A percentile compares a stretch with the other conserved stretches of the same genome.
These are phyloP conservation scores for Penicillium canescens DNA, from an alignment of 495 filamentous ascomycete species.

Conservation along the genomic window DNA sequence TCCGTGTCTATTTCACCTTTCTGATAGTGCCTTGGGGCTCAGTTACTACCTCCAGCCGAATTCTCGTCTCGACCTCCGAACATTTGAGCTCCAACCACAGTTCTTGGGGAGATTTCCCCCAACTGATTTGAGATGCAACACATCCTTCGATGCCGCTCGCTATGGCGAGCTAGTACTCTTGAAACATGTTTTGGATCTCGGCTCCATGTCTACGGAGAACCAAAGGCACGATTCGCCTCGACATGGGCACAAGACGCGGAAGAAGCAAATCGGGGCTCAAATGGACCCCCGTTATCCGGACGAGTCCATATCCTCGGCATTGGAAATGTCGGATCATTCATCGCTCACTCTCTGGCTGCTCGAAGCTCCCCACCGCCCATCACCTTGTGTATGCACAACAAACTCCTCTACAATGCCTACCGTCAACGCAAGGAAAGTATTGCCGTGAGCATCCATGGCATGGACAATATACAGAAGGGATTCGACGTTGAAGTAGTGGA, in stretches of 20 bases:
- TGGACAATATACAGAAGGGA: constrained; percentile 42
- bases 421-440: constrained; percentile 30
- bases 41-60: neutral
- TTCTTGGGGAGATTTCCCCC: constrained; percentile 11
- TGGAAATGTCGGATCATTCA: constrained; percentile 59
- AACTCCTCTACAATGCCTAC: constrained; percentile 28
- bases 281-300: constrained; percentile 32
- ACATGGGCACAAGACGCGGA: constrained; percentile 36
- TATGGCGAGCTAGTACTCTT: constrained; percentile 34
- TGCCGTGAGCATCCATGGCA: constrained; percentile 33
- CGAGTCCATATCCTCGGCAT: constrained; percentile 61
- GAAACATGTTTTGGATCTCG: constrained; percentile 18
- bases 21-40: too few species aligned
- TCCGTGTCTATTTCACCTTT: too few species aligned
- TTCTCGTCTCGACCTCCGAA: neutral
- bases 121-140: constrained; percentile 36
- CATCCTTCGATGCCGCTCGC: constrained; percentile 36
- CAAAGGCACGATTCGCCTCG: constrained; percentile 20
- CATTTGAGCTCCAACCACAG: neutral
- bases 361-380: constrained; percentile 59
- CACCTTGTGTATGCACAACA: constrained; percentile 54
- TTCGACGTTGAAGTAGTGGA: constrained; percentile 43
- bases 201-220: neutral
- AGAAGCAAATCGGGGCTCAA: constrained; percentile 21
- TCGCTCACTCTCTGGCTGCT: constrained; percentile 59